Evolutionary conservation across 139 green algal genomes (phyloP).

Genomic region (Picochlorum sp.): DNA sequence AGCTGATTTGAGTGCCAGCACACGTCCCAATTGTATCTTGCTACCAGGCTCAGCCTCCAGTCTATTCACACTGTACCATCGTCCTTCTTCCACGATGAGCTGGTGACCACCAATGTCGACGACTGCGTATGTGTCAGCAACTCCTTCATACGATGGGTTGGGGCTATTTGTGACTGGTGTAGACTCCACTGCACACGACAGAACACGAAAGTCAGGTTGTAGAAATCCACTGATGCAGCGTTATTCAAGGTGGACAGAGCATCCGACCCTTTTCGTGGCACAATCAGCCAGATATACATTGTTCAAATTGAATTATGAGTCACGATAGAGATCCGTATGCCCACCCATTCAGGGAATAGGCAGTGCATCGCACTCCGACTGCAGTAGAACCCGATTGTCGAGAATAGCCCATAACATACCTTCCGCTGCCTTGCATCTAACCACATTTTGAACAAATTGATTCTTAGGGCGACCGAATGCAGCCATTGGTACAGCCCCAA

Average conservation of each 20-base stretch:
- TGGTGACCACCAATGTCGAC: constrained; percentile 83
- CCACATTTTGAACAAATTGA: background rate
- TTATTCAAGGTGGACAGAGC: too few relatives aligned
- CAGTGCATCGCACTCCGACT: too few relatives aligned
- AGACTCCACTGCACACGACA: background rate
- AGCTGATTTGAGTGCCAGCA: constrained; percentile 75
- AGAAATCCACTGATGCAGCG: background rate
- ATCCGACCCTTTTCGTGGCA: too few relatives aligned
- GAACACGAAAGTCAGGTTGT: background rate
- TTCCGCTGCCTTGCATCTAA: background rate
- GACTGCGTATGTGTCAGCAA: constrained; percentile 68
- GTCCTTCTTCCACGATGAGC: constrained; percentile 85
- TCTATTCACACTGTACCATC: constrained; percentile 88
- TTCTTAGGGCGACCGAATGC: background rate
- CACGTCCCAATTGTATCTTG: constrained; percentile 77
- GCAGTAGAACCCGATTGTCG: background rate
- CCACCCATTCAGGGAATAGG: too few relatives aligned
- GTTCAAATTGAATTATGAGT: too few relatives aligned
- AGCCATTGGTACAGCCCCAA: background rate
- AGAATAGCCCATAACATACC: background rate
- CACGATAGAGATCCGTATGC: too few relatives aligned
- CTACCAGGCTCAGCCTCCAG: constrained; percentile 57
- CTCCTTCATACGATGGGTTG: constrained; percentile 12
- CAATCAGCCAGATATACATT: too few relatives aligned
- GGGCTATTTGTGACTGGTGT: constrained; percentile 9